phyloP scores from a whole-genome alignment of 768 basidiomycete species.

The Psilocybe sp. region DNA sequence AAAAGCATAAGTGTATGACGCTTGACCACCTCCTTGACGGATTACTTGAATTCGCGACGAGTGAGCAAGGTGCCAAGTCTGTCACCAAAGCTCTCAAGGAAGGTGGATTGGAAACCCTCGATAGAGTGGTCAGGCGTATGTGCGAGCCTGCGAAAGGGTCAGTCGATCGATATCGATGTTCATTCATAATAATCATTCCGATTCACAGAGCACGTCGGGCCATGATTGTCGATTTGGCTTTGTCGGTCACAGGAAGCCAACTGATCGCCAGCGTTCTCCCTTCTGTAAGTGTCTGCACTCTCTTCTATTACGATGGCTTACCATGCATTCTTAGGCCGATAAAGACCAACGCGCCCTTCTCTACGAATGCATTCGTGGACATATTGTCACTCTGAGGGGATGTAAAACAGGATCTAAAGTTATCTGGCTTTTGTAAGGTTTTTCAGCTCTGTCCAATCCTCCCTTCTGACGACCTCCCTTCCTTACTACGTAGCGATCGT shows the following conservation, averaged over 20 bases:
- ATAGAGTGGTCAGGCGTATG: slow-evolving; percentile 75
- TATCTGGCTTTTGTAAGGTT: slow-evolving; percentile 77
- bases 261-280: slow-evolving; percentile 81
- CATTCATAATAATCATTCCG: not conserved
- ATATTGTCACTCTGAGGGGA: slow-evolving; percentile 86
- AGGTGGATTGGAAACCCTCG: slow-evolving; percentile 73
- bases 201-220: slow-evolving; percentile 56
- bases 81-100: slow-evolving; percentile 86
- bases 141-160: slow-evolving; percentile 85
- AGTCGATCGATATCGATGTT: not conserved
- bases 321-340: slow-evolving; percentile 52
- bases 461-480: slow-evolving; percentile 1
- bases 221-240: slow-evolving; percentile 82
- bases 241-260: slow-evolving; percentile 84
- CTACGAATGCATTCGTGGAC: slow-evolving; percentile 83
- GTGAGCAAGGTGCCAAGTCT: slow-evolving; percentile 86
- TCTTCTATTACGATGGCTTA: slow-evolving; percentile 6
- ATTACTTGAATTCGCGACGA: slow-evolving; percentile 76
- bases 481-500: slow-evolving; percentile 29
- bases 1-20: slow-evolving; percentile 70
- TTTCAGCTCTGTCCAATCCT: not conserved
- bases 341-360: slow-evolving; percentile 81
- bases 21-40: slow-evolving; percentile 75
- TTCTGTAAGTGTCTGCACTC: slow-evolving; percentile 42
- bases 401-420: slow-evolving; percentile 91